Evolutionary conservation across 495 filamentous ascomycete genomes (phyloP).

Genomic region (Trichoderma erinaceum): DNA sequence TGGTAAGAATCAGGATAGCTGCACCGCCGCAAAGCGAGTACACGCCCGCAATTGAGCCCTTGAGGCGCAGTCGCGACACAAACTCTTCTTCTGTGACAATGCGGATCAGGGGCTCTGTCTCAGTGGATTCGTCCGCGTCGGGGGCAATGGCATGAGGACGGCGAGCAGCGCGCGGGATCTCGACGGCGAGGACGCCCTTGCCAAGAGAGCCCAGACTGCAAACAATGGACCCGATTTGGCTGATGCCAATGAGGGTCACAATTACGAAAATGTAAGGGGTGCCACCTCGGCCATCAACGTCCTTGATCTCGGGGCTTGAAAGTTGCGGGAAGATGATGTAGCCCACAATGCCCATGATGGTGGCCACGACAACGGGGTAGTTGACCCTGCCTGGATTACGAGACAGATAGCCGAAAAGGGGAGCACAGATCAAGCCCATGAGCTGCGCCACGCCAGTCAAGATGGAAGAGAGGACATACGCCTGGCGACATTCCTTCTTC

Average conservation of each 20-base stretch:
- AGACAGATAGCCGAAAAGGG: conserved; percentile 75
- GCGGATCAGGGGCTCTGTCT: conserved; percentile 32
- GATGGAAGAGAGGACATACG: conserved; percentile 78
- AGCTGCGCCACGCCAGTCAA: conserved; percentile 86
- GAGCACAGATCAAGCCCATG: conserved; percentile 75
- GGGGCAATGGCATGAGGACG: conserved; percentile 27
- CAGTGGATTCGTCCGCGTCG: conserved; percentile 19
- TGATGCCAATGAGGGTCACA: conserved; percentile 73
- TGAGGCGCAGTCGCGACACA: conserved; percentile 53
- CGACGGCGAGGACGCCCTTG: conserved; percentile 62
- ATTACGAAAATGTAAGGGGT: conserved; percentile 64
- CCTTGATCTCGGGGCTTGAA: conserved; percentile 60
- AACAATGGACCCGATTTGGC: conserved; percentile 93
- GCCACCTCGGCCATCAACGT: conserved; percentile 51
- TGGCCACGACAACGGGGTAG: conserved; percentile 64
- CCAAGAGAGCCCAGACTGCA: conserved; percentile 83
- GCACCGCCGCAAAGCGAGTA: conserved; percentile 89
- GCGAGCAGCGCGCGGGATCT: conserved; percentile 28
- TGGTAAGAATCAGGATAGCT: conserved; percentile 86
- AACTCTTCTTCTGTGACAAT: conserved; percentile 21
- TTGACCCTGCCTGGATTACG: conserved; percentile 57
- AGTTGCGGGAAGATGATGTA: conserved; percentile 68
- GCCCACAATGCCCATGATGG: conserved; percentile 64
- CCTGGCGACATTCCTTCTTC: conserved; percentile 71
- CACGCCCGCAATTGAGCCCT: conserved; percentile 88